Percentiles rank a stretch among this genome's conserved stretches.
Conservation (phyloP, 106 monocot genomes). For the Dactylorhiza incarnata region DNA sequence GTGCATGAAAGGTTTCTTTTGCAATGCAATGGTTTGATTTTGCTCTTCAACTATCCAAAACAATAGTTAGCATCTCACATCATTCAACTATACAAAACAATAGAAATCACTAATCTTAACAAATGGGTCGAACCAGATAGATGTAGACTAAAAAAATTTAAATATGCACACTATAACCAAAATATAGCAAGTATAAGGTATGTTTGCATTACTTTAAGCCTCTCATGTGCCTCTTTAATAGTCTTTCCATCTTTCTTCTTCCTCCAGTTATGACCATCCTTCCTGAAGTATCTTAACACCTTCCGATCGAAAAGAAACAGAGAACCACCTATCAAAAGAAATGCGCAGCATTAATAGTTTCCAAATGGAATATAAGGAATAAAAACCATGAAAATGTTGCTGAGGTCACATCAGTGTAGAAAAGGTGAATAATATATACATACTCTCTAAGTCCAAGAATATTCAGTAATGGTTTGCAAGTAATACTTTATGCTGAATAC, state of each 20-base stretch:
- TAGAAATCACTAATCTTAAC: not conserved
- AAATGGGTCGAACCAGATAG: not conserved
- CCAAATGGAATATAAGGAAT: not conserved
- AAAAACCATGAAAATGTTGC: not conserved
- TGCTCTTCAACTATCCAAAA: not conserved
- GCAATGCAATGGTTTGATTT: too few relatives aligned
- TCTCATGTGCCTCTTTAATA: conserved; percentile 96
- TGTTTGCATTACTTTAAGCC: conserved; percentile 59
- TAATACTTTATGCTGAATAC: not conserved
- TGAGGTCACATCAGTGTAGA: not conserved
- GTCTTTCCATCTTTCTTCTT: conserved; percentile 99
- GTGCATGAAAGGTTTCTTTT: too few relatives aligned
- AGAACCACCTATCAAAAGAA: conserved; percentile 34
- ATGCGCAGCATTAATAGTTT: not conserved
- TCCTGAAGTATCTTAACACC: conserved; percentile 84
- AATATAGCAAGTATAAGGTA: not conserved
- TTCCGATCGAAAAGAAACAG: conserved; percentile 79
- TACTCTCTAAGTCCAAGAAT: not conserved
- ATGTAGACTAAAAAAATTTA: not conserved
- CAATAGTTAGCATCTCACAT: not conserved
- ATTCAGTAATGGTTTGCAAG: not conserved
- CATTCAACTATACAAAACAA: too few relatives aligned
- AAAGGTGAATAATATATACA: not conserved
- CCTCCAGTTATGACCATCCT: conserved; percentile 94
- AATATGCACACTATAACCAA: not conserved